These are phyloP conservation scores for Suillus placidus DNA, from an alignment of 768 basidiomycete genomes.

Conservation along the genomic window DNA sequence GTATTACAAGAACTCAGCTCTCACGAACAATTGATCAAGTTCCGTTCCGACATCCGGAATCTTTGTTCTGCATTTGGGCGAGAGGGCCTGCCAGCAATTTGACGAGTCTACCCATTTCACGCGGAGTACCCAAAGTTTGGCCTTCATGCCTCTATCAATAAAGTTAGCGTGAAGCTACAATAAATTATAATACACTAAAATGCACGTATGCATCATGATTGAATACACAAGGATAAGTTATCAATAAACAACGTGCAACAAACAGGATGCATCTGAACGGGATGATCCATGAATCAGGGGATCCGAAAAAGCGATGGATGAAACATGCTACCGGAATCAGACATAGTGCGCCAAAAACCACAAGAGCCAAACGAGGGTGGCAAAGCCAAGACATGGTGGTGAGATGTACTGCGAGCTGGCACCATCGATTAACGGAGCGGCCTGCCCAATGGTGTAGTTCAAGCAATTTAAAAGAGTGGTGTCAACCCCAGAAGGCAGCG, in stretches of 20 bases:
- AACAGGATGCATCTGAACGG: not conserved
- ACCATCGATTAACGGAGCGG: constrained; percentile 57
- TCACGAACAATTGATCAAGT: not conserved
- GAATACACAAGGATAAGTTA: not conserved
- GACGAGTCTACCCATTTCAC: not conserved
- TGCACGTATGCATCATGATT: too few relatives aligned
- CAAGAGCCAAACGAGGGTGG: constrained; percentile 21
- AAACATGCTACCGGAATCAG: not conserved
- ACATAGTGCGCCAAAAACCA: constrained; percentile 14
- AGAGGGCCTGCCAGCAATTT: too few relatives aligned
- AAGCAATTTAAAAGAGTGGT: constrained; percentile 54
- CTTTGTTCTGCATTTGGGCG: not conserved
- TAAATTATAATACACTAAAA: not conserved
- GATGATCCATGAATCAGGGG: not conserved
- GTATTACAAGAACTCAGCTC: not conserved
- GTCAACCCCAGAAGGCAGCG: constrained; percentile 58
- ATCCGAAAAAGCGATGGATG: not conserved
- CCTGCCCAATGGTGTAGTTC: constrained; percentile 61
- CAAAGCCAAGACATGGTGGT: constrained; percentile 12
- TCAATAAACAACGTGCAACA: not conserved
- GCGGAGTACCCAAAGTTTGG: not conserved
- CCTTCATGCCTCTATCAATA: not conserved
- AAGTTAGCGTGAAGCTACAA: not conserved
- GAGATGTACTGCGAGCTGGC: constrained; percentile 22
- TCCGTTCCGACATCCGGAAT: not conserved